A percentile compares a stretch with the other conserved stretches of the same genome.
phyloP scores from a whole-genome alignment of 345 rosid species.

The Rhodamnia argentea region DNA sequence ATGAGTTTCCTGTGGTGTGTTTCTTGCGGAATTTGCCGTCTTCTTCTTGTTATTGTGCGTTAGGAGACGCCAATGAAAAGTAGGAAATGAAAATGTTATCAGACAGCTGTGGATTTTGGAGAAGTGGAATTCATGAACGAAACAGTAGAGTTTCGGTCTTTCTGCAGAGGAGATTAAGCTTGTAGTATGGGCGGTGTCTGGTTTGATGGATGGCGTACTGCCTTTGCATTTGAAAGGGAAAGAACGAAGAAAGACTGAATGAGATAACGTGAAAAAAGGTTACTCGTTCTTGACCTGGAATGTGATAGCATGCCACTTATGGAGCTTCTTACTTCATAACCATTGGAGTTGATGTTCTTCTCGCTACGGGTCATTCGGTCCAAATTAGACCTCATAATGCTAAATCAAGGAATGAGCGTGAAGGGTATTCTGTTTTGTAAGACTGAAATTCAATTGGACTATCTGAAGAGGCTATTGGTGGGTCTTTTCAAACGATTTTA shows the following conservation, averaged over 20 bases:
- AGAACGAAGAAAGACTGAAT: not conserved
- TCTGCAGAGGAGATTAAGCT: not conserved
- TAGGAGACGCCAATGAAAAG: not conserved
- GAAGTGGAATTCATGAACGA: not conserved
- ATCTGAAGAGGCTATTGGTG: not conserved
- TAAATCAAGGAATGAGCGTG: fast-evolving
- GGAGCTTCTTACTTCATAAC: not conserved
- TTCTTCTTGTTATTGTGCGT: not conserved
- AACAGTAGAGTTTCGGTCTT: not conserved
- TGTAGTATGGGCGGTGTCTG: not conserved
- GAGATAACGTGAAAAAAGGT: not conserved
- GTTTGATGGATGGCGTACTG: not conserved
- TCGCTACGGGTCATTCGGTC: fast-evolving
- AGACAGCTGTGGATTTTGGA: not conserved
- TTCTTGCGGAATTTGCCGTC: not conserved
- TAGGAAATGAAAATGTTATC: not conserved
- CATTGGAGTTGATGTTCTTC: not conserved
- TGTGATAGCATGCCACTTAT: no score
- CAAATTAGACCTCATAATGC: fast-evolving
- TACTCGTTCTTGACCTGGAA: not conserved
- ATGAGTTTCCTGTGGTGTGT: not conserved
- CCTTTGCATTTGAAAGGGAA: not conserved
- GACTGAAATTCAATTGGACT: not conserved
- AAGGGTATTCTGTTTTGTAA: not conserved
- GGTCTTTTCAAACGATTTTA: not conserved